A percentile compares a stretch with the other conserved stretches of the same genome.
These are phyloP conservation scores for Rhizopus arrhizus DNA, from an alignment of 371 early-diverging fungal species.

Conservation along the genomic window DNA sequence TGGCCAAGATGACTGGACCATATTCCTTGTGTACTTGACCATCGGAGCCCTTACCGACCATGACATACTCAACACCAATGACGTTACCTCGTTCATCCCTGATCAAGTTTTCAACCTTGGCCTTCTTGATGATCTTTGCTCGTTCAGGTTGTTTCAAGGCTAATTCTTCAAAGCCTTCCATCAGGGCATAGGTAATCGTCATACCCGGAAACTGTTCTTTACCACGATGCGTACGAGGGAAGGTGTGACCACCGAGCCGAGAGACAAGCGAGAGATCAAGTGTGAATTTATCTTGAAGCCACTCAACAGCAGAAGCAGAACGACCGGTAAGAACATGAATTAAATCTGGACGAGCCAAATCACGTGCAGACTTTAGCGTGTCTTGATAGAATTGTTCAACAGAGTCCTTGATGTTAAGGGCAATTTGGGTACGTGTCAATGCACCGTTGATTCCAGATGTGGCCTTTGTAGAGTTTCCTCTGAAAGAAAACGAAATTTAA, in stretches of 20 bases:
- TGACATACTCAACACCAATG: constrained; percentile 81
- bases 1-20: constrained; percentile 89
- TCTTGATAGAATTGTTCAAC: constrained; percentile 88
- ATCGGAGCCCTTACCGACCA: constrained; percentile 58
- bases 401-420: constrained; percentile 75
- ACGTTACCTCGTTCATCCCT: constrained; percentile 60
- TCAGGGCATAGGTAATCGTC: constrained; percentile 93
- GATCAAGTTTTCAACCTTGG: constrained; percentile 69
- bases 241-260: constrained; percentile 87
- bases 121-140: constrained; percentile 79
- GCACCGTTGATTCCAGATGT: constrained; percentile 97
- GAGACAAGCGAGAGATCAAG: constrained; percentile 87
- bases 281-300: constrained; percentile 88
- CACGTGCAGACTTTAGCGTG: constrained; percentile 86
- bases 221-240: constrained; percentile 94
- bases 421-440: constrained; percentile 78
- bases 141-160: constrained; percentile 70
- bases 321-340: constrained; percentile 86
- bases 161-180: constrained; percentile 84
- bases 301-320: constrained; percentile 88
- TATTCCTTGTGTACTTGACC: constrained; percentile 59
- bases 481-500: constrained; percentile 8
- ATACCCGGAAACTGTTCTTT: constrained; percentile 93
- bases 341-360: constrained; percentile 80
- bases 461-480: constrained; percentile 96